A percentile compares a stretch with the other conserved stretches of the same genome.
Evolutionary conservation across 2,329 filamentous ascomycete species (phyloP).

Genomic region (Ceratocystis lukuohia): DNA sequence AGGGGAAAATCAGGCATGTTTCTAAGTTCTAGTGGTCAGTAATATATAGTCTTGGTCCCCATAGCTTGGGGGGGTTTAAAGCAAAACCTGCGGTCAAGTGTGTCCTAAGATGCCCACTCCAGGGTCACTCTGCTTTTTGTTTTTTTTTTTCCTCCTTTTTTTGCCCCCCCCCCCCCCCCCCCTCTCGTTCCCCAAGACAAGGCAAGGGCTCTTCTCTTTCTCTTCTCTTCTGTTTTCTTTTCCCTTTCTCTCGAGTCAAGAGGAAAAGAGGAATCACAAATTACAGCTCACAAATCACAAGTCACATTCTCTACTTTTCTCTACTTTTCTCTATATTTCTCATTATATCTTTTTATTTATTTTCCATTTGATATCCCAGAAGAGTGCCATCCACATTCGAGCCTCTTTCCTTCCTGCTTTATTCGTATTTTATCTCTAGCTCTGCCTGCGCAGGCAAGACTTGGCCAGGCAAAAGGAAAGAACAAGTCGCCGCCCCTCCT

Average conservation of each 20-base stretch:
- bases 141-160: too few species aligned
- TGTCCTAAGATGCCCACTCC: too few species aligned
- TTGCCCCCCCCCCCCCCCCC: neutral
- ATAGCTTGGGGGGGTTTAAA: too few species aligned
- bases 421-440: neutral
- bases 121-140: too few species aligned
- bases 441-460: neutral
- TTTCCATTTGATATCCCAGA: neutral
- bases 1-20: too few species aligned
- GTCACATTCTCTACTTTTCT: too few species aligned
- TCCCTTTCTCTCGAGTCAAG: neutral
- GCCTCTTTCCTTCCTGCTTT: neutral
- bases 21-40: too few species aligned
- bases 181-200: too few species aligned
- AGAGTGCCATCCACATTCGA: neutral
- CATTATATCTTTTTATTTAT: neutral
- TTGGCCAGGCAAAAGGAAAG: neutral
- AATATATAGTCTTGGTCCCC: too few species aligned
- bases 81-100: too few species aligned
- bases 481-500: neutral
- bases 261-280: neutral
- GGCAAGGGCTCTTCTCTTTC: neutral
- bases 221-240: conserved; percentile 1
- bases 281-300: too few species aligned
- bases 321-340: neutral